Evolutionary conservation across 2,329 filamentous ascomycete genomes (phyloP).

Genomic region (Fusarium lateritium): DNA sequence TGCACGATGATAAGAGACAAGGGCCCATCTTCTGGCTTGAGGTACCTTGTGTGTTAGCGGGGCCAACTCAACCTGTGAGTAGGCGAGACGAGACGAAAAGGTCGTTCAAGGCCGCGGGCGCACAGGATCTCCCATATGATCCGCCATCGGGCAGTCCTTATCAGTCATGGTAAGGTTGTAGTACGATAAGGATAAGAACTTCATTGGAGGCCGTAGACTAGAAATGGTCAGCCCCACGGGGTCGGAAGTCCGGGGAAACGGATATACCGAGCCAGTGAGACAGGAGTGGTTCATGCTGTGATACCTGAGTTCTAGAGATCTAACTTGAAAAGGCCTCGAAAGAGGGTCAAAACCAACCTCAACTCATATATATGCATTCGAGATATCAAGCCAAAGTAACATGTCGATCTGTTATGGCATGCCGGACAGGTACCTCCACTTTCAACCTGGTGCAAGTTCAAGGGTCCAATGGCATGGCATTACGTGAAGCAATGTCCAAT

Average conservation of each 20-base stretch:
- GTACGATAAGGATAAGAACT: slow-evolving; percentile 43
- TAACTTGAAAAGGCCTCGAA: neutral
- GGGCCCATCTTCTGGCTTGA: slow-evolving; percentile 41
- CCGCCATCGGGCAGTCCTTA: slow-evolving; percentile 29
- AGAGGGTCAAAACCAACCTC: neutral
- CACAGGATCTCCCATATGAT: slow-evolving; percentile 22
- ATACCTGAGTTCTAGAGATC: neutral
- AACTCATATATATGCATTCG: neutral
- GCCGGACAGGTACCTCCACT: neutral
- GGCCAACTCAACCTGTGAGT: slow-evolving; percentile 12
- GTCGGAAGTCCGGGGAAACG: slow-evolving; percentile 47
- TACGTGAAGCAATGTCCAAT: slow-evolving; percentile 10
- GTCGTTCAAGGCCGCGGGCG: slow-evolving; percentile 17
- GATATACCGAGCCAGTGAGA: slow-evolving; percentile 28
- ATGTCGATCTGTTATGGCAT: neutral
- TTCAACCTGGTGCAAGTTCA: neutral
- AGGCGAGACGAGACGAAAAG: slow-evolving; percentile 12
- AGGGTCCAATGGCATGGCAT: slow-evolving; percentile 16
- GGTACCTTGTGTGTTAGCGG: slow-evolving; percentile 21
- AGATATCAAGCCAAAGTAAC: neutral
- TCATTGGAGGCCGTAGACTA: slow-evolving; percentile 4
- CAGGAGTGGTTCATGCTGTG: neutral
- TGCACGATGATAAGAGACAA: slow-evolving; percentile 46
- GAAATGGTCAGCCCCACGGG: slow-evolving; percentile 36
- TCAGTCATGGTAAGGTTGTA: slow-evolving; percentile 22